Evolutionary conservation across 345 rosid species (phyloP).

Genomic region (Arabidopsis arenosa): DNA sequence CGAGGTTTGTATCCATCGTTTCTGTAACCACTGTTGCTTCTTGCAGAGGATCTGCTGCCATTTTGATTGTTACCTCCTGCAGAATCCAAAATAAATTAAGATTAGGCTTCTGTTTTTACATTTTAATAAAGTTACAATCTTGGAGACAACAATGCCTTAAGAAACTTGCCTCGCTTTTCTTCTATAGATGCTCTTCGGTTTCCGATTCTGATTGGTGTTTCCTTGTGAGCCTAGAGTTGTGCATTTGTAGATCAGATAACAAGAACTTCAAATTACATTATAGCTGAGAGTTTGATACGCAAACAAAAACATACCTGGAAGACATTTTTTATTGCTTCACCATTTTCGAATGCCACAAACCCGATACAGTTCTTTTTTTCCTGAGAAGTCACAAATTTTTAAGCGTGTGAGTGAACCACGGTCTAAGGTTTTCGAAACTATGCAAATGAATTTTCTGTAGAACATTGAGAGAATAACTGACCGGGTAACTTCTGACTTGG

Average conservation of each 20-base stretch:
- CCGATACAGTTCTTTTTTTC: constrained; percentile 58
- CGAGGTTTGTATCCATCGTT: constrained; percentile 55
- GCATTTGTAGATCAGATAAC: constrained; percentile 9
- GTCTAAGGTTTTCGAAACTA: background rate
- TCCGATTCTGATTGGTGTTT: constrained; percentile 60
- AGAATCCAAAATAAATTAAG: background rate
- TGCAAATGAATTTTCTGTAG: background rate
- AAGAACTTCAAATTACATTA: background rate
- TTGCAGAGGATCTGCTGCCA: constrained; percentile 43
- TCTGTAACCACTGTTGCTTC: constrained; percentile 48
- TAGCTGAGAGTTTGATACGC: background rate
- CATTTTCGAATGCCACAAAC: constrained; percentile 76
- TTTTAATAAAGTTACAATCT: constrained; percentile 5
- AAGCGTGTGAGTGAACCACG: constrained; percentile 39
- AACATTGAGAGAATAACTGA: background rate
- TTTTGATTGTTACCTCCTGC: constrained; percentile 48
- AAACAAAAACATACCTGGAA: constrained; percentile 53
- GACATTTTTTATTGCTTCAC: constrained; percentile 60
- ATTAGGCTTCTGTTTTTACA: background rate
- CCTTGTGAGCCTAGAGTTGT: constrained; percentile 52
- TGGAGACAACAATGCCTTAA: background rate
- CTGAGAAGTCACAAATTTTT: constrained; percentile 23
- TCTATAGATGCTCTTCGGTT: constrained; percentile 65
- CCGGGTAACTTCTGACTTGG: constrained; percentile 44
- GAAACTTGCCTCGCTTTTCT: constrained; percentile 67